Percentiles rank a stretch among this genome's conserved stretches.
These are phyloP conservation scores for Barnettozyma sp. DNA, from an alignment of 805 yeast species.

Conservation along the genomic window DNA sequence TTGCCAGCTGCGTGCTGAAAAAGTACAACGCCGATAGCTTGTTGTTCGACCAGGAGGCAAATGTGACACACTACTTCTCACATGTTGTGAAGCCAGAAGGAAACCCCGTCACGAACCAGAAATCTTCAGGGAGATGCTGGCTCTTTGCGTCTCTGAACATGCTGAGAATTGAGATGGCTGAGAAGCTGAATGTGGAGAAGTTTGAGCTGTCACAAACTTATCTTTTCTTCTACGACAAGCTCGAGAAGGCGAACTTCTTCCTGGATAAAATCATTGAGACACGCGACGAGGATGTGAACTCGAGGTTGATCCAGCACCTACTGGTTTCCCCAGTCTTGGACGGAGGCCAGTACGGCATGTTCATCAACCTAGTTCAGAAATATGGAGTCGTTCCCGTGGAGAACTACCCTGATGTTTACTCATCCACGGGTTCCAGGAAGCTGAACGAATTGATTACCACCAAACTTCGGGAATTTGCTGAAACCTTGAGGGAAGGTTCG, in stretches of 20 bases:
- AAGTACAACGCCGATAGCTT: conserved; percentile 30
- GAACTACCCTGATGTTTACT: conserved; percentile 62
- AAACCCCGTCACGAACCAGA: conserved; percentile 66
- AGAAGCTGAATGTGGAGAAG: conserved; percentile 53
- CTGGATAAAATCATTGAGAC: conserved; percentile 72
- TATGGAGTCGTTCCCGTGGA: conserved; percentile 77
- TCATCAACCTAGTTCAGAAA: conserved; percentile 66
- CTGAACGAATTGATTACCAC: conserved; percentile 60
- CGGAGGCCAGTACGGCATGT: conserved; percentile 89
- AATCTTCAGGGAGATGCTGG: conserved; percentile 81
- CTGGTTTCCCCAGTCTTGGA: conserved; percentile 63
- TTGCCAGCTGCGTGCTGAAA: conserved; percentile 32
- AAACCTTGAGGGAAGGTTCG: conserved; percentile 43
- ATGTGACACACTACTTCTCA: conserved; percentile 20
- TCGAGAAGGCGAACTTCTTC: conserved; percentile 78
- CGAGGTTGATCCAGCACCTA: conserved; percentile 62
- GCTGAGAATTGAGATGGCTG: conserved; percentile 55
- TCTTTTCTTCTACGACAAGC: conserved; percentile 77
- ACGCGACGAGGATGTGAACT: conserved; percentile 55
- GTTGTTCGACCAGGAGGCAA: conserved; percentile 17
- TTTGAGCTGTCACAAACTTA: conserved; percentile 76
- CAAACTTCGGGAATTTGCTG: conserved; percentile 73
- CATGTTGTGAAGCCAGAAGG: conserved; percentile 37
- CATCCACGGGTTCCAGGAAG: conserved; percentile 40
- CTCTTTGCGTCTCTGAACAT: conserved; percentile 77